These are phyloP conservation scores for Articulospora tetracladia DNA, from an alignment of 495 filamentous ascomycete species.

Conservation along the genomic window DNA sequence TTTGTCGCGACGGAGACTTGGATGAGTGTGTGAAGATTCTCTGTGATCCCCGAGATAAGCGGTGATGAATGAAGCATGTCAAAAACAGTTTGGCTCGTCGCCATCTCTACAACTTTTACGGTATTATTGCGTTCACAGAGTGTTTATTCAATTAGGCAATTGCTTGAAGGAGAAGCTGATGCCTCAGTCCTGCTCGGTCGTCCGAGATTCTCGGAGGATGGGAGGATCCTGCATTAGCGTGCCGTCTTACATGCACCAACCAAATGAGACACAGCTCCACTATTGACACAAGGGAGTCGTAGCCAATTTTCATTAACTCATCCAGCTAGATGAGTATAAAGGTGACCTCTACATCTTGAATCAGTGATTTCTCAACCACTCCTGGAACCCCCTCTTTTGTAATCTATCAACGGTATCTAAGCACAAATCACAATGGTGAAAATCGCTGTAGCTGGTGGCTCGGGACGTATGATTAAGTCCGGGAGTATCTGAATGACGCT, in stretches of 20 bases:
- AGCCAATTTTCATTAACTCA: too few species aligned
- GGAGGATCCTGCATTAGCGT: neutral
- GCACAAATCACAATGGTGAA: too few species aligned
- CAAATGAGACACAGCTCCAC: too few species aligned
- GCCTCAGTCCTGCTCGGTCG: neutral
- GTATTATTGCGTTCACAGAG: neutral
- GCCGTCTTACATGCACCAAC: neutral
- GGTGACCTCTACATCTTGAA: too few species aligned
- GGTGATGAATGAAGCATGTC: neutral
- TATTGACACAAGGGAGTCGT: too few species aligned
- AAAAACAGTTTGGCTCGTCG: neutral
- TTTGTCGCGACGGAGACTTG: neutral
- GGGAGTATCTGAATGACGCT: neutral
- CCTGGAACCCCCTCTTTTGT: too few species aligned
- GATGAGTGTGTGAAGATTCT: neutral
- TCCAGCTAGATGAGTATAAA: too few species aligned
- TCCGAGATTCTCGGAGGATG: conserved; percentile 3
- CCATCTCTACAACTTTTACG: neutral
- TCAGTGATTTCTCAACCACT: too few species aligned
- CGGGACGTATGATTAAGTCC: neutral
- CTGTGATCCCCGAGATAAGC: neutral
- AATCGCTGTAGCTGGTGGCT: conserved; percentile 9
- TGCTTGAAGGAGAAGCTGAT: neutral
- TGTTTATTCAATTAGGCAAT: neutral
- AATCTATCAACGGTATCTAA: too few species aligned